Base-by-base conservation (phyloP, 1,284 basidiomycete genomes). In the Irpex lacteus region DNA sequence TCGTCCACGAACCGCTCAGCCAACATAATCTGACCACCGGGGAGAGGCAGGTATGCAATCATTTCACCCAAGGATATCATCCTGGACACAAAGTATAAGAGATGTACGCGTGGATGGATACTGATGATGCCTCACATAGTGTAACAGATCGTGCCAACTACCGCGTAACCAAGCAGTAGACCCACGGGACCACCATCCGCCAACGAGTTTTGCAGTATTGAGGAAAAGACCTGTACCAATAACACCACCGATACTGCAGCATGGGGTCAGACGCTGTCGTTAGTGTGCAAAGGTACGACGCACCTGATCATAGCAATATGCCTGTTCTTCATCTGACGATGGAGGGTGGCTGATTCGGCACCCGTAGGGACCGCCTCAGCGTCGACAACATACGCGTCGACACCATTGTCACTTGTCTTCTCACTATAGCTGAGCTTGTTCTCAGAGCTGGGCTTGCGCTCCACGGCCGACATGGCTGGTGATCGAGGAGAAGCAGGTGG, bases 1-100 rank as follows among this genome's bases (percentile, higher is more conserved):
- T 89, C 88, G 71, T 93, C 87, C 32, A 94, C 88, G 72, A 94
- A 94, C 52, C 91, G 88, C 67, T 86, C 86, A 3, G 93, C 90
- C 49, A 95, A 80, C 59, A 85, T 89, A 74, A 95, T 91, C 74
- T 94, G 93, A 4, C 93, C 87, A 66, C 87, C 90, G 58, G 74
- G 75, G 0, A 83, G 64, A 8, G 80, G 80, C 15, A 78, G 69
- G 63, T 73, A 75, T 1, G 76, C 70, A n/a, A 74, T 66, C 76
- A 77, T 76, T 60, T 77, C 75, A 3, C 73, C 76, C 3, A 77
- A 81, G 67, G 65, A 83, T 15, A 77, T 64, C 76, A 78, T 49
- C 78, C 77, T 50, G 57, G 13, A 47, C 4, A 11, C 15, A 34
- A 26, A 36, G 56, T 34, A 34, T 55, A 52, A 38, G 2, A 53